These are phyloP conservation scores for Rhizopus arrhizus DNA, from an alignment of 371 early-diverging fungal genomes.

Conservation along the genomic window DNA sequence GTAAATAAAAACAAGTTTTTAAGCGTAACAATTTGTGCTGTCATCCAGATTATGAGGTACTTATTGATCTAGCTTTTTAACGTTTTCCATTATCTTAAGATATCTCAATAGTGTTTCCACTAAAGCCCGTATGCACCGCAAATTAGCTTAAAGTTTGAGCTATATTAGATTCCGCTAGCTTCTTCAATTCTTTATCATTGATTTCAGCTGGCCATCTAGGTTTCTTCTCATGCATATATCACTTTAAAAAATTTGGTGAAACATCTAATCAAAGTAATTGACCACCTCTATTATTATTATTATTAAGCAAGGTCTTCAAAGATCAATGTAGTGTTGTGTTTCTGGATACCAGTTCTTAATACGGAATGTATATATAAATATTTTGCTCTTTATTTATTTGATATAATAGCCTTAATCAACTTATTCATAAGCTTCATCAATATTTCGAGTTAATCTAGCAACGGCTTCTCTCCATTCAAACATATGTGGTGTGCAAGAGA, in stretches of 20 bases:
- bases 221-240: conserved; percentile 4
- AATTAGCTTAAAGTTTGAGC: conserved; percentile 1
- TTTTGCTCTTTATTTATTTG: conserved; percentile 7
- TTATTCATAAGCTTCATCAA: conserved; percentile 11
- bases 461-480: conserved; percentile 8
- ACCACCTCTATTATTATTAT: too few species aligned
- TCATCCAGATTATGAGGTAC: background rate
- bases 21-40: background rate
- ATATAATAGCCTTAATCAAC: conserved; percentile 8
- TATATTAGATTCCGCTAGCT: conserved; percentile 2
- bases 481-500: conserved; percentile 9
- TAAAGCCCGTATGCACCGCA: background rate
- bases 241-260: conserved; percentile 1
- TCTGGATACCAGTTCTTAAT: conserved; percentile 5
- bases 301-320: conserved; percentile 3
- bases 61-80: conserved; percentile 4
- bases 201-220: background rate
- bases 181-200: conserved; percentile 1
- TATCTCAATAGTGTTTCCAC: background rate
- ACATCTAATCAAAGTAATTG: too few species aligned
- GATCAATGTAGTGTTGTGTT: conserved; percentile 2
- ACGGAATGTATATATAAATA: conserved; percentile 1
- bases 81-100: background rate
- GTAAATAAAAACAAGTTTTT: background rate
- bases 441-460: conserved; percentile 10